Percentiles rank a stretch among this genome's conserved stretches.
Conservation (phyloP, 75 land plant species). For the Isoetes taiwanensis region DNA sequence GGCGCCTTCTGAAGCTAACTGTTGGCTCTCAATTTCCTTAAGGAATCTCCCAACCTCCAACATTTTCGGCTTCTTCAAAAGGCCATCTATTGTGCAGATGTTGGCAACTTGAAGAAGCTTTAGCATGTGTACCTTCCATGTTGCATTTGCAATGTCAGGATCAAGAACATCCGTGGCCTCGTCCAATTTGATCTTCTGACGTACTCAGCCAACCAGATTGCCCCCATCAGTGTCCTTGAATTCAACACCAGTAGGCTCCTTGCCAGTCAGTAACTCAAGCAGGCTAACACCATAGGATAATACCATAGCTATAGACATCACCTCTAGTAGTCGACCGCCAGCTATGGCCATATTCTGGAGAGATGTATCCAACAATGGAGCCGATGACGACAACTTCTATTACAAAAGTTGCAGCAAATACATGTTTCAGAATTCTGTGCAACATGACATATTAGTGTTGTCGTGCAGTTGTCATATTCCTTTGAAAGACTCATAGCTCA, state of each 20-base stretch:
- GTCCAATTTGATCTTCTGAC: not conserved
- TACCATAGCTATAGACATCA: slow-evolving; percentile 2
- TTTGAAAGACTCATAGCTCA: too few species aligned
- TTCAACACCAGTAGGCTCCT: slow-evolving; percentile 2
- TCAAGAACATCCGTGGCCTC: not conserved
- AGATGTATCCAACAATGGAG: not conserved
- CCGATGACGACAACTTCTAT: too few species aligned
- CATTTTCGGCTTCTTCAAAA: not conserved
- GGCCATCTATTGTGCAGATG: not conserved
- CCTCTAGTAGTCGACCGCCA: not conserved
- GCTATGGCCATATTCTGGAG: slow-evolving; percentile 5
- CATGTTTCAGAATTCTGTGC: too few species aligned
- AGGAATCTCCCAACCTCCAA: too few species aligned
- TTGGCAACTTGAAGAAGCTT: not conserved
- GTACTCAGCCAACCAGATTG: slow-evolving; percentile 3
- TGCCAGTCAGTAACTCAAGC: not conserved
- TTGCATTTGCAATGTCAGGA: not conserved
- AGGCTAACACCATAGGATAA: too few species aligned
- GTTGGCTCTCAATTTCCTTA: too few species aligned
- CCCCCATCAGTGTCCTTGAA: slow-evolving; percentile 3
- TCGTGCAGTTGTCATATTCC: too few species aligned
- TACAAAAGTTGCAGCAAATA: too few species aligned
- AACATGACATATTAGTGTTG: too few species aligned
- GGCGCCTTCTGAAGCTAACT: too few species aligned
- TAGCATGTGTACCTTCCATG: slow-evolving; percentile 1